These are phyloP conservation scores for Nannochloropsis gaditana DNA, from an alignment of 108 stramenopile genomes.

Conservation along the genomic window DNA sequence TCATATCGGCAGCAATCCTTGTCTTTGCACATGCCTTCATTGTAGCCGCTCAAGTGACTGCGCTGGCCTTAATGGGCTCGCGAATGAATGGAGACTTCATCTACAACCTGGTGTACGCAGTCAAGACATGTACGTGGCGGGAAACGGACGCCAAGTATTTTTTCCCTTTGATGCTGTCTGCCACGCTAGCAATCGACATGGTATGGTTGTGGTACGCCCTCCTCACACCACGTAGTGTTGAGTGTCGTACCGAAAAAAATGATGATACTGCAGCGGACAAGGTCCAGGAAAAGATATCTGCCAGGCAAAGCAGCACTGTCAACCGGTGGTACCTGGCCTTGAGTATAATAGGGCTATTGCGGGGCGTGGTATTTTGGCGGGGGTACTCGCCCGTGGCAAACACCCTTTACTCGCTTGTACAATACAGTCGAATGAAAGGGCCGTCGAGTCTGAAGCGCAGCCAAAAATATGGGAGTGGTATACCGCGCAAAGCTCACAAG, in stretches of 20 bases:
- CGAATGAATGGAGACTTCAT: background rate
- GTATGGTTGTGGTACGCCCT: background rate
- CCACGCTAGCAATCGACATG: background rate
- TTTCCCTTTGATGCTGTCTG: slow-evolving; percentile 5
- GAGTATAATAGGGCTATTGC: background rate
- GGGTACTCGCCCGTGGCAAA: background rate
- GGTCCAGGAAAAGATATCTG: background rate
- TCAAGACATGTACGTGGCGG: background rate
- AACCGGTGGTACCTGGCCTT: background rate
- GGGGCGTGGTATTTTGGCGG: background rate
- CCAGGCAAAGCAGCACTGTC: background rate
- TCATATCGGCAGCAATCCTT: background rate
- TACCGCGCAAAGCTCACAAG: background rate
- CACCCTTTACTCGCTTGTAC: background rate
- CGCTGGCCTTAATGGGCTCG: background rate
- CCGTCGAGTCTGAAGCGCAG: background rate
- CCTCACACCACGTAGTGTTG: too few species aligned
- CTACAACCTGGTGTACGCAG: background rate
- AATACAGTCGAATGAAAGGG: background rate
- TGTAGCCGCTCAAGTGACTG: background rate
- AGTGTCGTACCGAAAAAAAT: background rate
- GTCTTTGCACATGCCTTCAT: background rate
- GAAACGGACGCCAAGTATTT: background rate
- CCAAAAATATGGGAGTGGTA: background rate
- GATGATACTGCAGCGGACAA: background rate